These are phyloP conservation scores for Trametes cinnabarina DNA, from an alignment of 768 basidiomycete species.

Conservation along the genomic window DNA sequence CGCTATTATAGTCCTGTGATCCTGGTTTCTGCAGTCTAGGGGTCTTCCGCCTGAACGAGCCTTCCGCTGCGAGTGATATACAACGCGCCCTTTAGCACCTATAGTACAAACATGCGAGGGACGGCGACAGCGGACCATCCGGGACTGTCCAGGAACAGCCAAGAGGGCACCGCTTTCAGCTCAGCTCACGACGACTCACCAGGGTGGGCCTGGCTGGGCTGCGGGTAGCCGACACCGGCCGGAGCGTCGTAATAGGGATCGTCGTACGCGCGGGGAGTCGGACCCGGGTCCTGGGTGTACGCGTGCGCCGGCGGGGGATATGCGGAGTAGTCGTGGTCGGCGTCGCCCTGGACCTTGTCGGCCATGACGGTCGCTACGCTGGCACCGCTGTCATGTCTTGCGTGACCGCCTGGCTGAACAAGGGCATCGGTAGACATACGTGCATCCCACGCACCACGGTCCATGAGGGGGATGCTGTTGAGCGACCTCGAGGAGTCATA, in stretches of 20 bases:
- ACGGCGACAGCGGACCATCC: conserved; percentile 27
- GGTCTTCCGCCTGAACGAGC: conserved; percentile 43
- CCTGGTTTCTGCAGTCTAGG: conserved; percentile 32
- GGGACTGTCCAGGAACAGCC: conserved; percentile 27
- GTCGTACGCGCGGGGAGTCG: conserved; percentile 37
- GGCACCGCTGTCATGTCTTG: conserved; percentile 49
- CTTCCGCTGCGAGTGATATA: conserved; percentile 36
- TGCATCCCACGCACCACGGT: conserved; percentile 70
- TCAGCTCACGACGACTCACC: conserved; percentile 43
- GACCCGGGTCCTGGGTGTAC: conserved; percentile 39
- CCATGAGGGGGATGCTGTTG: conserved; percentile 64
- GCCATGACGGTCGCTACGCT: conserved; percentile 56
- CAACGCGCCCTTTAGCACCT: conserved; percentile 14
- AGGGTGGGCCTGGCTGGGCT: conserved; percentile 43
- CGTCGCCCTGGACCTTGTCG: conserved; percentile 37
- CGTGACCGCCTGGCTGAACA: conserved; percentile 28
- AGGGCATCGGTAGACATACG: conserved; percentile 46
- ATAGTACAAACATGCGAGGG: neutral
- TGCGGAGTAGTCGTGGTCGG: conserved; percentile 23
- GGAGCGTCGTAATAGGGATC: conserved; percentile 21
- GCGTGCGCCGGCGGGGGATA: conserved; percentile 30
- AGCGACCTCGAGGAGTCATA: conserved; percentile 56
- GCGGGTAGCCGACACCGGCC: conserved; percentile 36
- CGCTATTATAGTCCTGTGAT: conserved; percentile 22
- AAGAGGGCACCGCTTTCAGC: conserved; percentile 6